Percentiles rank a stretch among this genome's conserved stretches.
Conservation (phyloP, 306 rosid species). For the Chamaecrista fasciculata region DNA sequence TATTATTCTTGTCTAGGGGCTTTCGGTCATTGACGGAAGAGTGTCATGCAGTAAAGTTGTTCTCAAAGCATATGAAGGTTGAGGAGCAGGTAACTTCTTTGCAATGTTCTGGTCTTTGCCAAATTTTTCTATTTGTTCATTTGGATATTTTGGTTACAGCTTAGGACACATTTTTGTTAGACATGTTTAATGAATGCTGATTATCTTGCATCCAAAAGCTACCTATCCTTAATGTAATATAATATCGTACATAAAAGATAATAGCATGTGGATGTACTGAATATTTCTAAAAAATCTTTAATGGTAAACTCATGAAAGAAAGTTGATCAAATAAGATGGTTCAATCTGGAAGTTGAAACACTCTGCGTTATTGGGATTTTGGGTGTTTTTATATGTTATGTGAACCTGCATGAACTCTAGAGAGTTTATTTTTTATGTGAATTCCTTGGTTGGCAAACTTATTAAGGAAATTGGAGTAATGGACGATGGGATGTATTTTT, state of each 20-base stretch:
- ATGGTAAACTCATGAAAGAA: not conserved
- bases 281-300: not conserved
- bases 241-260: too few relatives aligned
- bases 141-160: not conserved
- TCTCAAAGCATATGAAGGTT: constrained; percentile 88
- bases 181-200: not conserved
- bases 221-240: too few relatives aligned
- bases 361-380: not conserved
- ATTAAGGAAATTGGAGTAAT: too few relatives aligned
- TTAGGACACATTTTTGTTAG: constrained; percentile 6
- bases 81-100: constrained; percentile 61
- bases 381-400: not conserved
- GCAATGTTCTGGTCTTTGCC: not conserved
- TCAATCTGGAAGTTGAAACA: not conserved
- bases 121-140: not conserved
- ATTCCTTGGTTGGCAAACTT: not conserved
- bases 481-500: not conserved
- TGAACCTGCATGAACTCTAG: not conserved
- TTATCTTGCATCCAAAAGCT: too few relatives aligned
- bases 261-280: not conserved
- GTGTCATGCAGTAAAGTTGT: constrained; percentile 73
- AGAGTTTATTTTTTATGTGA: not conserved
- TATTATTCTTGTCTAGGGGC: constrained; percentile 43
- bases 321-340: not conserved
- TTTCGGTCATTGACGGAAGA: constrained; percentile 63